Evolutionary conservation across 441 rosid species (phyloP).

Genomic region (Rhodomyrtus psidioides): DNA sequence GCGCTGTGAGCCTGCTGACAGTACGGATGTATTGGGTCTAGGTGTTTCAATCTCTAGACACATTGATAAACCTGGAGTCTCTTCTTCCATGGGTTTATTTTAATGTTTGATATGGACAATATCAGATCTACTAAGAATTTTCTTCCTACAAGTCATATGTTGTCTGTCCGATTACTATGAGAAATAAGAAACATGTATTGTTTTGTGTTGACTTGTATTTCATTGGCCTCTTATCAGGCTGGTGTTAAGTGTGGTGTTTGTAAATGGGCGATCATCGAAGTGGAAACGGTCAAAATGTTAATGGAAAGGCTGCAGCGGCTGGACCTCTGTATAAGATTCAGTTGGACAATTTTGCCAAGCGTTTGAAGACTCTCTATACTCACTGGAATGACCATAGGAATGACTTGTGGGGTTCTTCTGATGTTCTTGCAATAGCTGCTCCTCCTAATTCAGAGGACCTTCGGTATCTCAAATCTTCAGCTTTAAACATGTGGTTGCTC

Average conservation of each 20-base stretch:
- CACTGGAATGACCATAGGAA: slow-evolving; percentile 50
- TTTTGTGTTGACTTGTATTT: not conserved
- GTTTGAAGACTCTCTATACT: slow-evolving; percentile 47
- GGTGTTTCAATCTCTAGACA: not conserved
- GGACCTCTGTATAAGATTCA: slow-evolving; percentile 43
- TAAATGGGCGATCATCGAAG: slow-evolving; percentile 45
- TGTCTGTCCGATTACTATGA: not conserved
- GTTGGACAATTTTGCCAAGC: slow-evolving; percentile 51
- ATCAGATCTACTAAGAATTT: not conserved
- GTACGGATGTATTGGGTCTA: not conserved
- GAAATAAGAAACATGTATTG: not conserved
- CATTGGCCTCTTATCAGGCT: not conserved
- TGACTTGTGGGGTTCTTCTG: slow-evolving; percentile 64
- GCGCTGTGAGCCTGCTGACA: not conserved
- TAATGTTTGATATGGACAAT: not conserved
- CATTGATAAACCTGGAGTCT: not conserved
- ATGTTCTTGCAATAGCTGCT: slow-evolving; percentile 59
- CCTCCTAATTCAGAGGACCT: slow-evolving; percentile 74
- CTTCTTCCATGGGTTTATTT: not conserved
- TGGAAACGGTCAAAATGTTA: slow-evolving; percentile 28
- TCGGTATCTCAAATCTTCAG: slow-evolving; percentile 78
- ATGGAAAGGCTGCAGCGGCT: slow-evolving; percentile 36
- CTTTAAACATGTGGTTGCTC: slow-evolving; percentile 75
- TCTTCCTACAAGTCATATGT: not conserved
- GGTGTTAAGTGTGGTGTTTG: not conserved